These are phyloP conservation scores for Phytophthora sansomeana DNA, from an alignment of 352 stramenopile genomes.

Conservation along the genomic window DNA sequence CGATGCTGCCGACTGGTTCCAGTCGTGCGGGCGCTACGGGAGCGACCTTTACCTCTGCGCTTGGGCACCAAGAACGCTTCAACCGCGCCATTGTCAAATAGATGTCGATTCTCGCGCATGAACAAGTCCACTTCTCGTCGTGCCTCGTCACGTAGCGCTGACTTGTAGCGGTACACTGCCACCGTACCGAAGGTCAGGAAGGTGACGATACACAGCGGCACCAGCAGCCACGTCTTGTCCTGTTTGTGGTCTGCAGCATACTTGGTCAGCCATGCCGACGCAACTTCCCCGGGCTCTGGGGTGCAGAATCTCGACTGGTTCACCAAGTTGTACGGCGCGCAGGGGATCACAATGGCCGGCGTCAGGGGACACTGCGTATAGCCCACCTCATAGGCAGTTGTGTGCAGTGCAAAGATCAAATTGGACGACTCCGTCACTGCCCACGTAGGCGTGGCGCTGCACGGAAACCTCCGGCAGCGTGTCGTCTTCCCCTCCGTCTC, in stretches of 20 bases:
- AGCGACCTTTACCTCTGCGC: constrained; percentile 14
- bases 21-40: constrained; percentile 3
- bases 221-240: constrained; percentile 66
- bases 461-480: constrained; percentile 59
- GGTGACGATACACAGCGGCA: constrained; percentile 60
- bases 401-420: constrained; percentile 70
- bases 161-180: constrained; percentile 61
- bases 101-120: constrained; percentile 44
- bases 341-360: constrained; percentile 69
- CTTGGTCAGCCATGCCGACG: constrained; percentile 60
- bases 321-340: constrained; percentile 49
- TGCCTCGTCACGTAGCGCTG: constrained; percentile 46
- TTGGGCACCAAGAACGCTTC: constrained; percentile 56
- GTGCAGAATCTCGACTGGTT: constrained; percentile 51
- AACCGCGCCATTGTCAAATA: constrained; percentile 56
- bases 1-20: constrained; percentile 12
- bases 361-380: constrained; percentile 58
- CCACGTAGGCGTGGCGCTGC: constrained; percentile 58
- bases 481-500: constrained; percentile 59
- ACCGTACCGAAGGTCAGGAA: constrained; percentile 58
- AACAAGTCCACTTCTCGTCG: constrained; percentile 42
- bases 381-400: constrained; percentile 47
- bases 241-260: constrained; percentile 59
- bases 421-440: constrained; percentile 34
- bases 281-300: constrained; percentile 44